Evolutionary conservation across 306 rosid species (phyloP).

Genomic region (Lotus japonicus): DNA sequence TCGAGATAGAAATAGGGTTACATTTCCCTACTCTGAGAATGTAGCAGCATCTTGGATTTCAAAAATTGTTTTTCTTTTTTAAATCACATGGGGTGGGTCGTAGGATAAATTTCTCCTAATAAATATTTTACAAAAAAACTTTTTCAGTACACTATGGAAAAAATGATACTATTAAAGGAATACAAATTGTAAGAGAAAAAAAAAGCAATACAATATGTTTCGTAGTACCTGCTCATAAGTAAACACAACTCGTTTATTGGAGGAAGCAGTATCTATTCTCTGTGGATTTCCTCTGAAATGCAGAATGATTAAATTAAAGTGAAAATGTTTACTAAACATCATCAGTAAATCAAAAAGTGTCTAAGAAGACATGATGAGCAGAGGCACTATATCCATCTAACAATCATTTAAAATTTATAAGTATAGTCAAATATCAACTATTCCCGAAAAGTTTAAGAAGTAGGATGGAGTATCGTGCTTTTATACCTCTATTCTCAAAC

Average conservation of each 20-base stretch:
- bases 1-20: neutral
- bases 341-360: constrained; percentile 3
- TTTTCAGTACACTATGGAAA: too few relatives aligned
- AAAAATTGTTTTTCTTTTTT: neutral
- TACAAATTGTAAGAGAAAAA: neutral
- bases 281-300: constrained; percentile 91
- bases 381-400: neutral
- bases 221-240: constrained; percentile 81
- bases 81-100: too few relatives aligned
- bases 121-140: too few relatives aligned
- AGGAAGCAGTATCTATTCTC: constrained; percentile 81
- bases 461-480: too few relatives aligned
- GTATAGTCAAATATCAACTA: too few relatives aligned
- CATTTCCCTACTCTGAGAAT: neutral
- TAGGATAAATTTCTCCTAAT: too few relatives aligned
- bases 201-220: neutral
- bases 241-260: constrained; percentile 83
- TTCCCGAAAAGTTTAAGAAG: too few relatives aligned
- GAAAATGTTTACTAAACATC: neutral
- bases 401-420: too few relatives aligned
- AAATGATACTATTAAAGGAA: neutral
- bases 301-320: constrained; percentile 13
- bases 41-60: neutral
- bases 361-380: neutral
- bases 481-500: too few relatives aligned